Conservation (phyloP, 225 moss, liverwort and hornwort species). For the Pseudisothecium myosuroides region DNA sequence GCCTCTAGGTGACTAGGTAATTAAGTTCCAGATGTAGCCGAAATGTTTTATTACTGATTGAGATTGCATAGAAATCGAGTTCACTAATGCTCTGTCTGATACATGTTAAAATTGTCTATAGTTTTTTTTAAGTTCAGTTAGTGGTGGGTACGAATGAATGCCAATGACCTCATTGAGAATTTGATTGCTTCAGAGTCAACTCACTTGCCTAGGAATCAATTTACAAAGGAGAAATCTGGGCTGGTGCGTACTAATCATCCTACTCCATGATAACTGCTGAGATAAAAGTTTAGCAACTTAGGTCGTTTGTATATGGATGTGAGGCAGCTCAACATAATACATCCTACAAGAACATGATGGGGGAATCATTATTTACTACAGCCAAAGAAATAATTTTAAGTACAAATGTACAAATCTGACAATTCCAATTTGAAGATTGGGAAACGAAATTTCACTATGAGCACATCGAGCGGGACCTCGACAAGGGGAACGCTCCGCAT, state of each 20-base stretch:
- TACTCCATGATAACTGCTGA: not conserved
- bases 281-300: not conserved
- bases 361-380: not conserved
- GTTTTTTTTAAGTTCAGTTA: not conserved
- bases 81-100: not conserved
- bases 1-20: not conserved
- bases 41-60: not conserved
- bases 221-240: conserved; percentile 37
- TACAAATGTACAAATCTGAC: not conserved
- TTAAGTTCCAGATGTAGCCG: not conserved
- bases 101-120: not conserved
- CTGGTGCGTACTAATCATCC: conserved; percentile 13
- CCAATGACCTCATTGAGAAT: not conserved
- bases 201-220: conserved; percentile 43
- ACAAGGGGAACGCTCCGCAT: not conserved
- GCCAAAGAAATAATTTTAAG: not conserved
- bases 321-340: conserved; percentile 35
- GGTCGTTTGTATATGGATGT: not conserved
- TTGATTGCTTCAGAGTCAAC: not conserved
- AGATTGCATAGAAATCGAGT: not conserved
- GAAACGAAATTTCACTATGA: not conserved
- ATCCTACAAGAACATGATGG: conserved; percentile 10
- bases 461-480: not conserved
- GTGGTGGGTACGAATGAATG: conserved; percentile 6
- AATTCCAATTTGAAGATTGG: not conserved